phyloP scores from a whole-genome alignment of 2,329 filamentous ascomycete genomes.

The Leptographium radiaticola region DNA sequence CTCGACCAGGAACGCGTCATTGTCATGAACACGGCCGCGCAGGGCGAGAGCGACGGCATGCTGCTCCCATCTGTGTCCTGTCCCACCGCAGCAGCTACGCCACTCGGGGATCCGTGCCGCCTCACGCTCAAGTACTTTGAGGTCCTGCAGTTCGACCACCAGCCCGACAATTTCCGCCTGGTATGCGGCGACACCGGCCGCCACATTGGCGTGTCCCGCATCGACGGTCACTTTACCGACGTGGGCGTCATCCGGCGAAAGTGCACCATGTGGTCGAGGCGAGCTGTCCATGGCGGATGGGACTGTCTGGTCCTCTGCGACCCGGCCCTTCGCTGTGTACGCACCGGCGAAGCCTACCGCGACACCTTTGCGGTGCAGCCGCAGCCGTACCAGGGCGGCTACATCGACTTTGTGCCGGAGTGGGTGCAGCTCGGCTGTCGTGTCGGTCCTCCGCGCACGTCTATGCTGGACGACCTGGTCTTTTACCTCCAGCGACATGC shows the following conservation, averaged over 20 bases:
- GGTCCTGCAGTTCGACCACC: slow-evolving; percentile 10
- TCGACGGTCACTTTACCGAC: slow-evolving; percentile 10
- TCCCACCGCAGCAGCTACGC: neutral
- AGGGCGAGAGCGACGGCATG: slow-evolving; percentile 13
- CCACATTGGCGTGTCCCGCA: slow-evolving; percentile 13
- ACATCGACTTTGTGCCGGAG: slow-evolving; percentile 15
- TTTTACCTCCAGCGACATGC: slow-evolving; percentile 14
- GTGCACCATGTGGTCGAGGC: slow-evolving; percentile 13
- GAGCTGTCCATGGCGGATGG: slow-evolving; percentile 10
- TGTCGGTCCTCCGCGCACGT: slow-evolving; percentile 11
- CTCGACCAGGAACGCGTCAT: slow-evolving; percentile 16
- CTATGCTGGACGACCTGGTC: slow-evolving; percentile 14
- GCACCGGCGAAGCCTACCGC: slow-evolving; percentile 11
- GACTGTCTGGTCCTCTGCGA: slow-evolving; percentile 15
- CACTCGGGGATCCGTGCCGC: slow-evolving; percentile 3
- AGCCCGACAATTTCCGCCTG: slow-evolving; percentile 12
- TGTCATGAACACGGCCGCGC: slow-evolving; percentile 11
- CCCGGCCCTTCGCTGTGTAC: slow-evolving; percentile 12
- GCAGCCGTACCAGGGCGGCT: slow-evolving; percentile 14
- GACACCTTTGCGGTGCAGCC: slow-evolving; percentile 9
- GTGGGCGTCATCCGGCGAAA: slow-evolving; percentile 13
- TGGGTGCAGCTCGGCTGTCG: slow-evolving; percentile 6
- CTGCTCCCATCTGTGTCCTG: slow-evolving; percentile 4
- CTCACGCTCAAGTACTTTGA: slow-evolving; percentile 14
- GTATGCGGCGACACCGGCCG: slow-evolving; percentile 14